Percentiles rank a stretch among this genome's conserved stretches.
phyloP scores from a whole-genome alignment of 129 eudicot species.

The Ambrosia trifida region DNA sequence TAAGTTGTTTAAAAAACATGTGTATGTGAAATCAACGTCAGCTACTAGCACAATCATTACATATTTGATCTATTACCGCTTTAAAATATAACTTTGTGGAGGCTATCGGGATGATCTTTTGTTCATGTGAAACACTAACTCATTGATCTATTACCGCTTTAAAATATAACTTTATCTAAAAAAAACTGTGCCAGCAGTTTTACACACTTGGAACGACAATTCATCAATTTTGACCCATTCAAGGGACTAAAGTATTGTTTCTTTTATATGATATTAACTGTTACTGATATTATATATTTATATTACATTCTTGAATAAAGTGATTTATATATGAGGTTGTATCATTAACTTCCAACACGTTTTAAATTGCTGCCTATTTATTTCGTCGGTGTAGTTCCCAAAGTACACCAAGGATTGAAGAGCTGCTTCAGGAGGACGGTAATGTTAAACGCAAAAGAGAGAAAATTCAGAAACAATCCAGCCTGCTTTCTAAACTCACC shows the following conservation, averaged over 20 bases:
- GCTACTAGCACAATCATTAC: neutral
- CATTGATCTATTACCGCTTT: neutral
- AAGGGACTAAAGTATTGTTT: neutral
- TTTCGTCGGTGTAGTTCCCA: conserved; percentile 54
- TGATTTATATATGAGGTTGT: conserved; percentile 1
- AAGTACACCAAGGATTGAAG: conserved; percentile 82
- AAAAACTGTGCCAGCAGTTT: neutral
- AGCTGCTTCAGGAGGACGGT: conserved; percentile 92
- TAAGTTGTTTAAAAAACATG: neutral
- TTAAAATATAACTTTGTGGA: too few relatives aligned
- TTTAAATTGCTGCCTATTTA: neutral
- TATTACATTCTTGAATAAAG: neutral
- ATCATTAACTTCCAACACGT: neutral
- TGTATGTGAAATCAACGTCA: neutral
- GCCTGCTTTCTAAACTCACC: conserved; percentile 89
- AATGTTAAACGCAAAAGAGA: conserved; percentile 81
- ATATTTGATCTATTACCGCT: too few relatives aligned
- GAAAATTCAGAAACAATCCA: conserved; percentile 77
- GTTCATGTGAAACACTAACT: neutral
- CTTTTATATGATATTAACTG: neutral
- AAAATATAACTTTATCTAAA: neutral
- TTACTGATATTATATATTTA: neutral
- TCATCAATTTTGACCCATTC: neutral
- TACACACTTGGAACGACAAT: neutral
- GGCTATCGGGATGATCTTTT: too few relatives aligned